phyloP scores from a whole-genome alignment of 148 eudicot species.

The Rhododendron henanense region DNA sequence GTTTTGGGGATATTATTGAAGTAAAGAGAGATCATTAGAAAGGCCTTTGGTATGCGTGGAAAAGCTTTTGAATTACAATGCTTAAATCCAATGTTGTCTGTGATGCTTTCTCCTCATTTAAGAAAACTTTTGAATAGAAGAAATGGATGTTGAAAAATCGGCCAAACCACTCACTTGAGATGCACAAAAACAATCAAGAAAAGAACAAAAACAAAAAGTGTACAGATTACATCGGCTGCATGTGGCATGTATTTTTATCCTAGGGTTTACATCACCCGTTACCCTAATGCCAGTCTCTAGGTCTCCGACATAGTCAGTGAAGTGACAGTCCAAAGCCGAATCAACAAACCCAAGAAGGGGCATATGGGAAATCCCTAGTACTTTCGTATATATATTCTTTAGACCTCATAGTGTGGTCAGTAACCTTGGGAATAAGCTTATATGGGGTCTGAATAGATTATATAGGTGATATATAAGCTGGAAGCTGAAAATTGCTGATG shows the following conservation, averaged over 20 bases:
- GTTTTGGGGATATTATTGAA: background rate
- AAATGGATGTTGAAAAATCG: background rate
- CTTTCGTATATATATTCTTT: background rate
- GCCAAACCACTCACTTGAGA: background rate
- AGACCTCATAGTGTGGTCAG: background rate
- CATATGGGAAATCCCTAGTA: background rate
- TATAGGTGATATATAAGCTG: background rate
- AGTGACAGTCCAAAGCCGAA: too few species aligned
- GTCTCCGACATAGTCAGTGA: too few species aligned
- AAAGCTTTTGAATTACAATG: background rate
- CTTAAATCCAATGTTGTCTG: background rate
- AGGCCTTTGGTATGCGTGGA: background rate
- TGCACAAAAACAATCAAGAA: background rate
- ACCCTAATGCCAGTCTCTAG: too few species aligned
- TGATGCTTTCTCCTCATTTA: background rate
- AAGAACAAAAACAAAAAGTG: too few species aligned
- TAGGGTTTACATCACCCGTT: too few species aligned
- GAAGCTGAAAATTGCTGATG: background rate
- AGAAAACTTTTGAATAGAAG: background rate
- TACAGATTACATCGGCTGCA: too few species aligned
- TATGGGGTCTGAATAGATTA: background rate
- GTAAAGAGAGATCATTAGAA: background rate
- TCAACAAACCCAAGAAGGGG: background rate
- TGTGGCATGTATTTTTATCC: too few species aligned
- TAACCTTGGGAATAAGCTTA: background rate